These are phyloP conservation scores for Bipolaris victoriae DNA, from an alignment of 2,329 filamentous ascomycete species.

Conservation along the genomic window DNA sequence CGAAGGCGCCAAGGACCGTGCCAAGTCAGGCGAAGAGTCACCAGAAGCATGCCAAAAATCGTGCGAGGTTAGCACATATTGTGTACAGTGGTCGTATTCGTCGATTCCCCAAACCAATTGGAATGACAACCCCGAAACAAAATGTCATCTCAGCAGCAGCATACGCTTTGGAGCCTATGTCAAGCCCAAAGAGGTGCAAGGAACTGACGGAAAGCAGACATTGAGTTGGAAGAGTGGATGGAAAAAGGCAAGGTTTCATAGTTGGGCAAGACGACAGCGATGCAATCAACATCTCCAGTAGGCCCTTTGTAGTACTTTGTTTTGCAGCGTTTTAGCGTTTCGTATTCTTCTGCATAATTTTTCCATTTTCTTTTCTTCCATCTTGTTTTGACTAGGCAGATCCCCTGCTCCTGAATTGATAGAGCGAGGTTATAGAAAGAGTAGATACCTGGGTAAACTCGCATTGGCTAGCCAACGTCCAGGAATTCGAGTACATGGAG, in stretches of 20 bases:
- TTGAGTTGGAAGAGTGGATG: conserved; percentile 41
- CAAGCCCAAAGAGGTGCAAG: conserved; percentile 18
- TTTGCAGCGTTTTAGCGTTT: conserved; percentile 13
- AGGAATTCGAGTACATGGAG: background rate
- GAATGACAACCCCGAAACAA: conserved; percentile 43
- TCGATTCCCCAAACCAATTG: conserved; percentile 32
- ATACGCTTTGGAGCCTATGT: conserved; percentile 33
- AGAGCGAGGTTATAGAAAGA: background rate
- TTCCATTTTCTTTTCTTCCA: background rate
- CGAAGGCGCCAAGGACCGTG: conserved; percentile 23
- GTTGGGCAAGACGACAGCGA: conserved; percentile 37
- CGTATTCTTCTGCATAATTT: background rate
- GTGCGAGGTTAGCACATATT: conserved; percentile 36
- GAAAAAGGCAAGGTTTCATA: conserved; percentile 36
- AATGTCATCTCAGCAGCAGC: conserved; percentile 43
- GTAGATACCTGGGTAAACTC: background rate
- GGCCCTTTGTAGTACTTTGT: background rate
- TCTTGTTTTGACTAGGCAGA: background rate
- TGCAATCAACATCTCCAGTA: conserved; percentile 29
- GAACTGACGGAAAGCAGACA: conserved; percentile 18
- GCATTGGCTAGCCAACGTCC: too few species aligned
- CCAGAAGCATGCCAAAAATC: conserved; percentile 38
- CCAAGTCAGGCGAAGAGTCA: conserved; percentile 31
- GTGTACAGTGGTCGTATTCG: conserved; percentile 45
- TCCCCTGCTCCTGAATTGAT: background rate